phyloP scores from a whole-genome alignment of 2,329 filamentous ascomycete species.

The Fusarium sambucinum region DNA sequence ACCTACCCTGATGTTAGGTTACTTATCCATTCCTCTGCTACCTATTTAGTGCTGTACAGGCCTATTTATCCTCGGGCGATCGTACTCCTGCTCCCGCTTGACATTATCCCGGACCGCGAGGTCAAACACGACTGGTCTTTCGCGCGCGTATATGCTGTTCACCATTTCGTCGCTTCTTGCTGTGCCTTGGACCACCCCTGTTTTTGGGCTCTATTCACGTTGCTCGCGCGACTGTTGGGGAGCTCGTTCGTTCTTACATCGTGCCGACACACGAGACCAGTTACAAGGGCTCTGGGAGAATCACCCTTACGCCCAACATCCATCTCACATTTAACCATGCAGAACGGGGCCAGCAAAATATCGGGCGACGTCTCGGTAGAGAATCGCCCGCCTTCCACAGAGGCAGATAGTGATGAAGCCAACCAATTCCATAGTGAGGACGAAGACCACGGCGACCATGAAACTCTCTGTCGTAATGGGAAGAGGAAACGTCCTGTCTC shows the following conservation, averaged over 20 bases:
- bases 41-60: conserved; percentile 25
- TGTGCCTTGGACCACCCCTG: conserved; percentile 19
- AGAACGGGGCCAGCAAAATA: conserved; percentile 46
- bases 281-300: conserved; percentile 28
- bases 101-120: conserved; percentile 43
- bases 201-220: conserved; percentile 17
- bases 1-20: conserved; percentile 10
- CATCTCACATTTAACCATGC: conserved; percentile 39
- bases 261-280: conserved; percentile 30
- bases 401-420: conserved; percentile 62
- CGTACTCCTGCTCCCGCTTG: conserved; percentile 42
- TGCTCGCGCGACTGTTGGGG: conserved; percentile 23
- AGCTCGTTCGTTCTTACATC: conserved; percentile 41
- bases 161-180: conserved; percentile 25
- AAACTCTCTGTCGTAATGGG: conserved; percentile 50
- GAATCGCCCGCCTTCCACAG: conserved; percentile 51
- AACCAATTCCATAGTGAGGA: conserved; percentile 54
- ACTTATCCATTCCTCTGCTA: conserved; percentile 21
- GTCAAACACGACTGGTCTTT: conserved; percentile 35
- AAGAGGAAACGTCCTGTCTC: conserved; percentile 73
- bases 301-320: conserved; percentile 24
- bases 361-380: conserved; percentile 48
- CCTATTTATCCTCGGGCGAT: conserved; percentile 42
- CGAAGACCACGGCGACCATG: conserved; percentile 60
- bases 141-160: conserved; percentile 23